Evolutionary conservation across 768 basidiomycete species (phyloP).

Genomic region (Tremella mesenterica): DNA sequence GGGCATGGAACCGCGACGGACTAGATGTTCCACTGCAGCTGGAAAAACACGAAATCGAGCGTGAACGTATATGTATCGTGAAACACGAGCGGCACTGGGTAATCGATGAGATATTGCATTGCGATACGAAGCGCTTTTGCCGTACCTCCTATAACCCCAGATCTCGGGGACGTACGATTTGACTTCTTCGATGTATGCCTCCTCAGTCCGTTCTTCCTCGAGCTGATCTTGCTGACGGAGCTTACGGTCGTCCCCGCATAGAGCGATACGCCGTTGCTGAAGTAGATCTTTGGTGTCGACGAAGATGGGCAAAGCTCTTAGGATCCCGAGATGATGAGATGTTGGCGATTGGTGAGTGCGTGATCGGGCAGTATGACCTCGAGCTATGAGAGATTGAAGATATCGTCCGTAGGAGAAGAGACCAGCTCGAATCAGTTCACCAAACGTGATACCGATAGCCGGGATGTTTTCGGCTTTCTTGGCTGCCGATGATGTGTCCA

Average conservation of each 20-base stretch:
- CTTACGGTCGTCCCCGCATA: slow-evolving; percentile 27
- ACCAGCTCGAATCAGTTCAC: slow-evolving; percentile 35
- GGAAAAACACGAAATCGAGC: slow-evolving; percentile 32
- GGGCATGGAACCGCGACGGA: slow-evolving; percentile 5
- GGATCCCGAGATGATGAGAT: slow-evolving; percentile 31
- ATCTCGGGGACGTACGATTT: slow-evolving; percentile 34
- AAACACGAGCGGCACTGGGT: slow-evolving; percentile 12
- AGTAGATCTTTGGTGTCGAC: slow-evolving; percentile 30
- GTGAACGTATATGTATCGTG: slow-evolving; percentile 27
- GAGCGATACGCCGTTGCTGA: slow-evolving; percentile 28
- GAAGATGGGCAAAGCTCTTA: slow-evolving; percentile 33
- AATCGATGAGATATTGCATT: slow-evolving; percentile 23
- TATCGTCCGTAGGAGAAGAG: slow-evolving; percentile 38
- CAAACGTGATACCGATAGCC: slow-evolving; percentile 36
- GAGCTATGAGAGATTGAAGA: slow-evolving; percentile 33
- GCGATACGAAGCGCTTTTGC: slow-evolving; percentile 10
- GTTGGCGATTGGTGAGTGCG: background rate
- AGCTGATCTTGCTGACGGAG: slow-evolving; percentile 8
- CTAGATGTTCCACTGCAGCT: slow-evolving; percentile 13
- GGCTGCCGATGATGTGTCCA: slow-evolving; percentile 28
- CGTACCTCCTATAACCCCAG: slow-evolving; percentile 29
- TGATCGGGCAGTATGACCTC: slow-evolving; percentile 25
- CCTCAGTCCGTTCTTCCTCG: slow-evolving; percentile 16
- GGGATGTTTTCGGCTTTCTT: slow-evolving; percentile 23
- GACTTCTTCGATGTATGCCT: slow-evolving; percentile 28